Base-by-base conservation (phyloP, 345 rosid species). In the Eucalyptus cladocalyx region DNA sequence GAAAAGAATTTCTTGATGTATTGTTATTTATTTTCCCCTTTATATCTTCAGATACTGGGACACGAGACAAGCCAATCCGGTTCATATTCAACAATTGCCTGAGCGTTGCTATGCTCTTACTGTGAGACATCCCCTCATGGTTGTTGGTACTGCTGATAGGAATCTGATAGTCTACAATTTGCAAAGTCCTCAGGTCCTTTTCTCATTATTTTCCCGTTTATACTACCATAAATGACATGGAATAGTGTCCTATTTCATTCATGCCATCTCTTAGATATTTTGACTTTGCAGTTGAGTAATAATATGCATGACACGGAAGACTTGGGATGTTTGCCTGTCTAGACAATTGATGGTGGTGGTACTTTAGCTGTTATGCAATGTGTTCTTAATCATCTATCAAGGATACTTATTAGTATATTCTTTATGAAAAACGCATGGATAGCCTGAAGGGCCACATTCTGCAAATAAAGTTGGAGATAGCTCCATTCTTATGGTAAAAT, bases 61-160 rank as follows among this genome's bases (percentile, higher is more conserved):
- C 91, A 91, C 93, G 4, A 98, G 99, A 91, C 99, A 97, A 93
- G 65, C 92, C 51, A 96, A 91, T 92, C 99, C 99, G 26, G 99
- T 94, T 88, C 99, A 97, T 91, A 96, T 96, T 58, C 99, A 97
- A 91, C 99, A 93, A 88, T 99, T 98, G 90, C 98, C 99, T 86
- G 99, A 98, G 45, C 97, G 99, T 88, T 96, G 99, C 88, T 96
- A 96, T 94, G 92, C 98, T 7, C 93, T 97, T 88, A 89, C 99
- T 11, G 99, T 97, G 89, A 96, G 93, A 86, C 91, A 98, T 92
- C 99, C 98, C 45, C 92, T 97, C 90, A 97, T 98, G 99, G 99
- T 98, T 91, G 99, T 97, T 54, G 99, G 96, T 54, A 97, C 99
- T 88, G 99, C 99, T 4, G 99, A 98, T 87, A 95, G 99, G 93